Base-by-base conservation (phyloP, 768 basidiomycete species). In the Calocybe gangraenosa region DNA sequence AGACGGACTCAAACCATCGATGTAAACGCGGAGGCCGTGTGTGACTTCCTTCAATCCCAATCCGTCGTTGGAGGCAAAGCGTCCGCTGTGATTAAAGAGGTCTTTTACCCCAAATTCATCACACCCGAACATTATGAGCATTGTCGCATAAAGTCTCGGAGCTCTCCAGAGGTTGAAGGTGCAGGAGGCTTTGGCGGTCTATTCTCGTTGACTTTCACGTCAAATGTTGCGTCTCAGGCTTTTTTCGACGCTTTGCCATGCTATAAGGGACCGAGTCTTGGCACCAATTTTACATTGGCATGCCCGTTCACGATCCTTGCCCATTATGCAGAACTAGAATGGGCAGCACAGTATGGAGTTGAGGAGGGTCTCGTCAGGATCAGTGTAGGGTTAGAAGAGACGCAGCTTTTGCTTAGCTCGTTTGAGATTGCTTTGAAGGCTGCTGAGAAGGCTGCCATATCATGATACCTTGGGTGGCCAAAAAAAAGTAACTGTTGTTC, bases 261-360 rank as follows among this genome's bases (percentile, higher is more conserved):
- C 63, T 76, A 78, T 53, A 99, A 98, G 62, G 95, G 95, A 2
- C 95, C 95, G 0, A 84, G 83, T 58, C 74, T 91, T 7, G 95
- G 95, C 2, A 97, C 95, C 17, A 96, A 92, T 73, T 97, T 97
- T 63, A 97, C 95, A 2, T 75, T 98, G 22, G 92, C 92, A 23
- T 93, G 84, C 53, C 95, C 94, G 19, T 98, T 91, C 61, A 89
- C 91, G 8, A 82, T 98, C 47, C 72, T 99, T 19, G 95, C 90
- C 30, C 95, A 98, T 63, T 97, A 81, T 53, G 59, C 67, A 0
- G 95, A 99, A 65, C 67, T 95, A 50, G 89, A 87, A 30, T 99
- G 95, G 95, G 95, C 94, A 13, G 83, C 78, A 40, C 67, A 73
- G 49, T 95, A 79, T 65, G 93, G 90, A 15, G 90, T 99, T 10